Evolutionary conservation across 2,329 filamentous ascomycete genomes (phyloP), one percentile per base, ranked within the genome.

Genomic region (Clarireedia paspali): DNA sequence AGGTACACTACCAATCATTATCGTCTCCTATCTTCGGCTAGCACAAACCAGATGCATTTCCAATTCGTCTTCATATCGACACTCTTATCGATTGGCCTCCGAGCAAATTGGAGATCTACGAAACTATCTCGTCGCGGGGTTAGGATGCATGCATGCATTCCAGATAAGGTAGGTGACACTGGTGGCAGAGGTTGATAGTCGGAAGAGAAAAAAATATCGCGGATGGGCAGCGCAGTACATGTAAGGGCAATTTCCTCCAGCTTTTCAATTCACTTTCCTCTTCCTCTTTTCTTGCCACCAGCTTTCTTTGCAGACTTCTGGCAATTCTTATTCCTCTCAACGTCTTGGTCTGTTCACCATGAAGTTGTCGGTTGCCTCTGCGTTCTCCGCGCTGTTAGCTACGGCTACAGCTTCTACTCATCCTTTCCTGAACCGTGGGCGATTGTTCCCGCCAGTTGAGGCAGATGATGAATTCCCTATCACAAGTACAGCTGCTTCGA

Each of bases 361-460:
- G 66, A 68, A 60, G 62, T 42, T 55, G 23, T 63, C 63, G 34
- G n/a, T 49, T 50, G 46, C 39, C 39, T 42, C 46, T 26, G 53
- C 20, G 42, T 23, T 24, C 17, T 45, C 42, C 14, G n/a, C 24
- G 42, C 42, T 45, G 17, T 23, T 45, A 20, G 20, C 12, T 6
- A 54, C 57, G 4, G 55, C 51, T 52, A 17, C 60, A 46, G 60
- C 55, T 36, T 56, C 58, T 30, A 57, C 55, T 3, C 58, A 60
- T 51, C 38, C 62, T 23, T 65, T 65, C 39, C 40, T 55, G 30
- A 58, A 57, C 15, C 55, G 60, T 27, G 60, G 62, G 26, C 59
- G 58, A 56, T 53, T 67, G 14, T 36, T 64, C 50, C 63, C 63
- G 39, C 64, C 65, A 17, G 30, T 63, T 7, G 62, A 62, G 20